These are phyloP conservation scores for Podochytrium sp. DNA, from an alignment of 192 early-diverging fungal species.

Conservation along the genomic window DNA sequence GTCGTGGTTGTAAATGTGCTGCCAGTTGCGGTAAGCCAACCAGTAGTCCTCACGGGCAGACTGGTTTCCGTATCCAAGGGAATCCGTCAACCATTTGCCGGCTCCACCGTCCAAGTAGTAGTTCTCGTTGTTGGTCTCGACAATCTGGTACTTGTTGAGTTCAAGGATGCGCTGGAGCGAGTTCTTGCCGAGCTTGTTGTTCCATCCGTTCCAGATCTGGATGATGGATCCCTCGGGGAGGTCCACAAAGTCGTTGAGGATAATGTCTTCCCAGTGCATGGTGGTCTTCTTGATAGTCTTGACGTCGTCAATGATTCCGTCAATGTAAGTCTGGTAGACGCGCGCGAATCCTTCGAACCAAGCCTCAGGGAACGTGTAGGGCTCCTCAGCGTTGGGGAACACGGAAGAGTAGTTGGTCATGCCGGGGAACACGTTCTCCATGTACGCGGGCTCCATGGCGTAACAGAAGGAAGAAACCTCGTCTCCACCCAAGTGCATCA, in stretches of 20 bases:
- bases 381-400: no score
- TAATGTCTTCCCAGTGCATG: slow-evolving; percentile 28
- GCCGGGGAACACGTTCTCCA: not conserved
- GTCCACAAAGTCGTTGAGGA: slow-evolving; percentile 6
- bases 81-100: slow-evolving; percentile 9
- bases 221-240: not conserved
- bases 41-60: slow-evolving; percentile 9
- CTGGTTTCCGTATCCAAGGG: not conserved
- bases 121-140: not conserved
- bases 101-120: slow-evolving; percentile 28
- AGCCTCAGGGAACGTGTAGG: no score
- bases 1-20: slow-evolving; percentile 20
- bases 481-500: slow-evolving; percentile 70
- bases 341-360: not conserved
- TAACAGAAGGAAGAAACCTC: slow-evolving; percentile 32
- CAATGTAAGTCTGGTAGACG: slow-evolving; percentile 1
- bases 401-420: no score
- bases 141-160: slow-evolving; percentile 14
- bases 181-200: not conserved
- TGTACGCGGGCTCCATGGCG: not conserved
- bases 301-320: not conserved
- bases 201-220: slow-evolving; percentile 20
- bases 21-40: slow-evolving; percentile 2
- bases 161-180: not conserved
- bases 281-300: not conserved